Evolutionary conservation across 371 early-diverging fungal genomes (phyloP).

Genomic region (Rhizopus stolonifer): DNA sequence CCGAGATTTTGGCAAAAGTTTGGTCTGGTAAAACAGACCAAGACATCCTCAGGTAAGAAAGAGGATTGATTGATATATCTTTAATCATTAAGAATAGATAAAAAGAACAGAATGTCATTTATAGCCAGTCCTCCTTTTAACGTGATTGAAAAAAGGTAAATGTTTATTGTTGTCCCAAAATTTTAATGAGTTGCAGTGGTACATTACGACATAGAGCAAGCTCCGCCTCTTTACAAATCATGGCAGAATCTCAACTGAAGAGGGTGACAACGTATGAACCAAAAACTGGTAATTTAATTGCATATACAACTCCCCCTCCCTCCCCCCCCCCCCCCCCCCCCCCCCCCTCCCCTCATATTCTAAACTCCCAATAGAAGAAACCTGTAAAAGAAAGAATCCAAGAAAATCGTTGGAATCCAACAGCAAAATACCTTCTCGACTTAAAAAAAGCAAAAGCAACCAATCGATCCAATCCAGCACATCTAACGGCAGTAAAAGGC

Average conservation of each 20-base stretch:
- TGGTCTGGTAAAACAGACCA: conserved; percentile 33
- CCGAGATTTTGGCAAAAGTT: conserved; percentile 45
- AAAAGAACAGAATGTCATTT: neutral
- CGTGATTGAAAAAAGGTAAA: conserved; percentile 13
- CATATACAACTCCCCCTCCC: too few species aligned
- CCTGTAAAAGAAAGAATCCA: neutral
- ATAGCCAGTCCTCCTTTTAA: neutral
- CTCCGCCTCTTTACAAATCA: conserved; percentile 10
- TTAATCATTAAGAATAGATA: neutral
- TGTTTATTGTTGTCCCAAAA: neutral
- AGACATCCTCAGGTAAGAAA: too few species aligned
- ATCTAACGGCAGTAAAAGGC: conserved; percentile 13
- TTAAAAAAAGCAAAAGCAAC: conserved; percentile 17
- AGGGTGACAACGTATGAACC: neutral
- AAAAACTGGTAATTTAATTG: neutral
- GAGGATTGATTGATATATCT: conserved; percentile 7
- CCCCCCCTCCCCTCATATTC: too few species aligned
- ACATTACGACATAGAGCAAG: conserved; percentile 20
- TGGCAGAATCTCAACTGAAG: neutral
- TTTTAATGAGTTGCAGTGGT: neutral
- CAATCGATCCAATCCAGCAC: conserved; percentile 12
- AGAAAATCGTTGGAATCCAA: neutral
- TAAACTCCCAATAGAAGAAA: too few species aligned
- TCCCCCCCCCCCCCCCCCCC: too few species aligned
- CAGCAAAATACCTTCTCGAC: conserved; percentile 4